A percentile compares a stretch with the other conserved stretches of the same genome.
Evolutionary conservation across 78 protist genomes (phyloP).

Genomic region (Dictyostelium purpureum): DNA sequence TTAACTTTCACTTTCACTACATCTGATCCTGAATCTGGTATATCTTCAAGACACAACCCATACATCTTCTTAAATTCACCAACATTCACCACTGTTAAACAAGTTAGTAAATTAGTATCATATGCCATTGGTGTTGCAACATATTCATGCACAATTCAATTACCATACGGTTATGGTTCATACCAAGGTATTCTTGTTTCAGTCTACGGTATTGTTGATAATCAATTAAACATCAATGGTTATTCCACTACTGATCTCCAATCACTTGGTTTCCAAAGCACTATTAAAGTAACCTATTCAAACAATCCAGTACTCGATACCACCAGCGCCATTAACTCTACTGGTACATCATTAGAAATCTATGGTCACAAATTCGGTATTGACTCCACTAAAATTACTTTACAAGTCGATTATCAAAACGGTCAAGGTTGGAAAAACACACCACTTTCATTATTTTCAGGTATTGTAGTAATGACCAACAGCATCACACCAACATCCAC

Average conservation of each 20-base stretch:
- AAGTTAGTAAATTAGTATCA: not conserved
- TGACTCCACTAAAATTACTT: not conserved
- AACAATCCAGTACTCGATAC: not conserved
- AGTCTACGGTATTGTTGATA: constrained; percentile 25
- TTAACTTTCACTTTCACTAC: not conserved
- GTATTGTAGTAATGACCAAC: not conserved
- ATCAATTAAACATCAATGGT: constrained; percentile 26
- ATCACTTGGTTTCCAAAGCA: not conserved
- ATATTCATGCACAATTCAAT: not conserved
- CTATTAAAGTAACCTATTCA: not conserved
- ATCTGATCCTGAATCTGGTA: constrained; percentile 1
- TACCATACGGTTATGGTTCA: constrained; percentile 33
- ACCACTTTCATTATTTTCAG: not conserved
- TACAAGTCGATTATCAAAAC: not conserved
- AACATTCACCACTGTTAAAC: not conserved
- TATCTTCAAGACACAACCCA: not conserved
- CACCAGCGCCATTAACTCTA: not conserved
- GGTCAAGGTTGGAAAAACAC: constrained; percentile 21
- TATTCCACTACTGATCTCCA: not conserved
- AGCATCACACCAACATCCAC: not conserved
- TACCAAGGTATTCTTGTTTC: not conserved
- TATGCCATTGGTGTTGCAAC: not conserved
- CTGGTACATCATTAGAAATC: not conserved
- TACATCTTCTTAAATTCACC: not conserved
- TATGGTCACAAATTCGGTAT: constrained; percentile 15